Base-by-base conservation (phyloP, 1,139 yeast species). In the Blastobotrys petasosporus region DNA sequence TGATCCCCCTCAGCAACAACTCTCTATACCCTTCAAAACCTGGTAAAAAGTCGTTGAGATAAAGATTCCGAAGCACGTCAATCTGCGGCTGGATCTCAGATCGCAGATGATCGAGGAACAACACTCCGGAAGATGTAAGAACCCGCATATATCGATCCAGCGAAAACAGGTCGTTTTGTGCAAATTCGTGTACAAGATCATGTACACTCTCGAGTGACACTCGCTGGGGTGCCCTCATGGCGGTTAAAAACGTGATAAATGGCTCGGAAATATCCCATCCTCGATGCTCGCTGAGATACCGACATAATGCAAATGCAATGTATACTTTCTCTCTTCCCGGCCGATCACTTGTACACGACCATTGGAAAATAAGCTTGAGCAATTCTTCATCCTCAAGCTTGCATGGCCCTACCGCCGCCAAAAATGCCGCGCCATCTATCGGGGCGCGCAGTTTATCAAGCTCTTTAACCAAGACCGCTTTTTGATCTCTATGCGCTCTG, bases 41-140 rank as follows among this genome's bases (percentile, higher is more conserved):
- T 25, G 45, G 45, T 13, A 37, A 20, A 31, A 57, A 49, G 31
- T 50, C 51, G 7, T 47, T 34, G 4, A 53, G 49, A 32, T 48
- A 48, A 10, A 82, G 61, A 51, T 79, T 79, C 51, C 71, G 68
- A 31, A 82, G 63, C 28, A 81, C 71, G 17, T 65, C 54, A 31
- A 79, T 59, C 57, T 82, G 87, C 13, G 70, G 65, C 34, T 66
- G 62, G 10, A 69, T 74, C 51, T 60, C 64, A 52, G 50, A 48
- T 17, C 51, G 47, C 13, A 56, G 47, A 17, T 62, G 49, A 4
- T 53, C 55, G 23, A 60, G 54, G 60, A 83, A 86, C 43, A 87
- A 75, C 0, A 85, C 71, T 3, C 96, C 97, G 1, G 94, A 82
- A 3, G 96, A 87, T 44, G 88, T 87, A 32, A 87, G 67, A 53